Evolutionary conservation across 2,329 filamentous ascomycete species (phyloP), one percentile per base, ranked within the genome.

Genomic region (Fusarium gaditjirri): DNA sequence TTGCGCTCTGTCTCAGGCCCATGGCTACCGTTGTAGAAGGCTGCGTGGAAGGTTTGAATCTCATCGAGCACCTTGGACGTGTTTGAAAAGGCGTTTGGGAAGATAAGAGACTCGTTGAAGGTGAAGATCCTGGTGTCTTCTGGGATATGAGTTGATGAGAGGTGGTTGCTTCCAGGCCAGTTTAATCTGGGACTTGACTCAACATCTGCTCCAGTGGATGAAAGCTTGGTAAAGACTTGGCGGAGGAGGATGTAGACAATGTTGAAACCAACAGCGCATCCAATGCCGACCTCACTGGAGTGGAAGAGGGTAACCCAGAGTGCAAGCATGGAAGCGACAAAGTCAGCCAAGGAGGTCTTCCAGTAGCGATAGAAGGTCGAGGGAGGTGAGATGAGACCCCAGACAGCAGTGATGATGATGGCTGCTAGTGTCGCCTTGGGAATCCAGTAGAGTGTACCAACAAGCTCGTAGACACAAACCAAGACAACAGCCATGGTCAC

Each of bases 321-420:
- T 8, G 89, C 86, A 35, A 92, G 83, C 86, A 91, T 89, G 33
- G 87, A 86, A 1, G 88, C 86, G 57, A 90, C 84, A 72, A 92
- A 92, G 78, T 92, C 90, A 19, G 89, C 86, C 7, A 92, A 83
- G 0, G 89, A 91, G 5, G 89, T 88, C 70, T 87, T 87, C 88
- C 89, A 92, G 80, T 89, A 91, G 19, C 84, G 82, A 78, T 90
- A 90, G 76, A 92, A 91, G 14, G 87, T 84, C 6, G 83, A 85
- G 0, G 89, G 86, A 0, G 88, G 85, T 0, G 87, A 87, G 47
- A 92, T 88, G 11, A 92, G 83, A 42, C 89, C 88, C 80, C 87
- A 87, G 1, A 92, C 89, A 10, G 90, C 90, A 65, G 87, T 89
- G 71, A 92, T 91, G 70, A 92, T 91, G 67, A 92, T 91, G 5